A percentile compares a stretch with the other conserved stretches of the same genome.
Conservation (phyloP, 169 alveolate species). For the Neospora caninum region DNA sequence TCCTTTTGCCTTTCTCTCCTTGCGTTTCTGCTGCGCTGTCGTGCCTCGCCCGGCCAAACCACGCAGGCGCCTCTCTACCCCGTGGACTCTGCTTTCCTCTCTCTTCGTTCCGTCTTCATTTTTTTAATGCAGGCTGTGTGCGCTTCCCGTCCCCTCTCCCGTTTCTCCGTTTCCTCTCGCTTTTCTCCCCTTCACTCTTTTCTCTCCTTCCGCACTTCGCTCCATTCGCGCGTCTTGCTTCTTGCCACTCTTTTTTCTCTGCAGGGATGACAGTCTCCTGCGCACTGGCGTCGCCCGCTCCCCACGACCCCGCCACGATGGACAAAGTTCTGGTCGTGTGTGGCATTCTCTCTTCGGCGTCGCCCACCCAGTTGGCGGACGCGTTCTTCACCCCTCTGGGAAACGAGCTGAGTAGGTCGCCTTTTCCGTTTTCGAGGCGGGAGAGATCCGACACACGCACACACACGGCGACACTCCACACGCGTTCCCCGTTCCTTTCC, state of each 20-base stretch:
- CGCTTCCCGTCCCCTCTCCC: too few species aligned
- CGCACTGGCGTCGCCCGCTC: neutral
- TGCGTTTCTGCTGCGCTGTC: neutral
- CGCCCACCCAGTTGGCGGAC: neutral
- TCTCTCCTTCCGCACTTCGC: too few species aligned
- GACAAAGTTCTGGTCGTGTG: constrained; percentile 2
- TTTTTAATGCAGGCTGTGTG: neutral
- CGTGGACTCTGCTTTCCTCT: neutral
- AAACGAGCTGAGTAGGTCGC: constrained; percentile 12
- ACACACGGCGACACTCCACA: neutral
- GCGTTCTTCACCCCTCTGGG: constrained; percentile 3
- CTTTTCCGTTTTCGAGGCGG: neutral
- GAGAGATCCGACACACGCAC: neutral
- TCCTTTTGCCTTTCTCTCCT: too few species aligned
- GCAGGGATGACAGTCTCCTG: neutral
- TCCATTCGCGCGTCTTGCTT: neutral
- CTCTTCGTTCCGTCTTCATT: neutral
- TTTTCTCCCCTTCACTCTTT: neutral
- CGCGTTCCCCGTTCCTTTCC: neutral
- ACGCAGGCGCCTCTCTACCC: neutral
- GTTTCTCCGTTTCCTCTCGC: neutral
- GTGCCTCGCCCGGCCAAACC: neutral
- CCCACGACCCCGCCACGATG: neutral
- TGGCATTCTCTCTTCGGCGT: neutral
- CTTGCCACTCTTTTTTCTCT: neutral